A percentile compares a stretch with the other conserved stretches of the same genome.
Conservation (phyloP, 2,329 filamentous ascomycete species). For the Fusarium sp. region DNA sequence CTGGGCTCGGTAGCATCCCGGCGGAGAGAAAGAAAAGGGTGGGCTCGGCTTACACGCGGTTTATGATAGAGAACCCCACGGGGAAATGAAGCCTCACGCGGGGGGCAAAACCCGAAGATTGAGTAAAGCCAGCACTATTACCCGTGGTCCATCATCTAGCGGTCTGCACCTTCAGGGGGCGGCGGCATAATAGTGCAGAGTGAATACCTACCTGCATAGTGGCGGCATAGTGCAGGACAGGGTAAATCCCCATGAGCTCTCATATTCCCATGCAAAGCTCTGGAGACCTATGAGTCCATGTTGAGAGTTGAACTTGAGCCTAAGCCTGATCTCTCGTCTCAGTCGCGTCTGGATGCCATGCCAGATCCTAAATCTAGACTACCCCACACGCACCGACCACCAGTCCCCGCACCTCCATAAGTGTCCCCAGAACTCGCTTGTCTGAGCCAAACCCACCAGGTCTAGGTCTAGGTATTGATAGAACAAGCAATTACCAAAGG, state of each 20-base stretch:
- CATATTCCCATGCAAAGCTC: constrained; percentile 28
- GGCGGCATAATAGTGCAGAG: constrained; percentile 2
- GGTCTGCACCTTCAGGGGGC: constrained; percentile 28
- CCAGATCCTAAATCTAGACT: constrained; percentile 38
- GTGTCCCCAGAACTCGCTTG: constrained; percentile 27
- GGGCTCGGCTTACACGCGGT: constrained; percentile 35
- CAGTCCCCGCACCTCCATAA: constrained; percentile 45
- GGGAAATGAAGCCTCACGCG: constrained; percentile 37
- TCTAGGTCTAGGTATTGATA: background rate
- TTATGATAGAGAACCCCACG: constrained; percentile 24
- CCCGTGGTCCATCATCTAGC: constrained; percentile 15
- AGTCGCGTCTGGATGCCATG: constrained; percentile 23
- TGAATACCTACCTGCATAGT: constrained; percentile 6
- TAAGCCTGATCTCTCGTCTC: constrained; percentile 1
- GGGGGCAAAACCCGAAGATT: constrained; percentile 26
- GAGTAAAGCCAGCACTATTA: constrained; percentile 6
- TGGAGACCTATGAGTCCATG: constrained; percentile 14
- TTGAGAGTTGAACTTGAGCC: constrained; percentile 8
- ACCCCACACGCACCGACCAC: constrained; percentile 44
- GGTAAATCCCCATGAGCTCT: constrained; percentile 28
- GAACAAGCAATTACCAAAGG: constrained; percentile 16
- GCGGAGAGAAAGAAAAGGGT: constrained; percentile 25
- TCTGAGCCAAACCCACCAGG: constrained; percentile 14
- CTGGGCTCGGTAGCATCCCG: constrained; percentile 22
- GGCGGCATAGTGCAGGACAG: constrained; percentile 5